These are phyloP conservation scores for Vitis vinifera DNA, from an alignment of 164 flowering plant species.

Conservation along the genomic window ASM3070453v1 NC_081821.1:12042001-12042500, in stretches of 20 bases:
- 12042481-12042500: too few species aligned
- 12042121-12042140: too few species aligned
- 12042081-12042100: neutral
- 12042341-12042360: neutral
- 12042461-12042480: too few species aligned
- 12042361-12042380: too few species aligned
- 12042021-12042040: slow-evolving; percentile 67
- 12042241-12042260: slow-evolving; percentile 69
- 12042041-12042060: slow-evolving; percentile 61
- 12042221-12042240: slow-evolving; percentile 69
- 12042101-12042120: too few species aligned
- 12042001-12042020: slow-evolving; percentile 60
- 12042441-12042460: too few species aligned
- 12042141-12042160: neutral
- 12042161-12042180: slow-evolving; percentile 16
- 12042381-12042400: too few species aligned
- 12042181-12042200: slow-evolving; percentile 51
- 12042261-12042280: slow-evolving; percentile 72
- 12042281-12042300: slow-evolving; percentile 73
- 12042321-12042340: slow-evolving; percentile 34
- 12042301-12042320: slow-evolving; percentile 77
- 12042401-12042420: too few species aligned
- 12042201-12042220: slow-evolving; percentile 69
- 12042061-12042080: slow-evolving; percentile 57
- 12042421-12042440: too few species aligned